Evolutionary conservation across 768 basidiomycete species (phyloP).

Genomic region (Auricularia auricula-judae): DNA sequence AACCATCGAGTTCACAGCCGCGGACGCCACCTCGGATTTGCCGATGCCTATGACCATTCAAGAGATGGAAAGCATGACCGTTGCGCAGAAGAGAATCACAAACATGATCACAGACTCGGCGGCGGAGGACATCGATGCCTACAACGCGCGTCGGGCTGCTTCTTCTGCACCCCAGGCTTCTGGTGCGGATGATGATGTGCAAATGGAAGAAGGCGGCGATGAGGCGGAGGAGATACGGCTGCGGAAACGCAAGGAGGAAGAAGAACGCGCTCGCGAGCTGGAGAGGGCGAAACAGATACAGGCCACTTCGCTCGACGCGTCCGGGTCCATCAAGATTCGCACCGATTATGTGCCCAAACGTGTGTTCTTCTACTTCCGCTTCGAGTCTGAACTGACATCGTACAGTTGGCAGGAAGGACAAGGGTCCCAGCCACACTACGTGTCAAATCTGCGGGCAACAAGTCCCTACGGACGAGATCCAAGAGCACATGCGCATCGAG

Average conservation of each 20-base stretch:
- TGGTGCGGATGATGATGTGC: conserved; percentile 50
- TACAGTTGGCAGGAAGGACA: conserved; percentile 56
- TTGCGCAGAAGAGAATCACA: conserved; percentile 96
- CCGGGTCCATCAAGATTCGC: conserved; percentile 84
- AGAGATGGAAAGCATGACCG: conserved; percentile 91
- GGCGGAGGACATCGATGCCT: conserved; percentile 74
- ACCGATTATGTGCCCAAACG: conserved; percentile 94
- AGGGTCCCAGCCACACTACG: conserved; percentile 54
- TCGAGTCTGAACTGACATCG: conserved; percentile 5
- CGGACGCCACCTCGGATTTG: conserved; percentile 81
- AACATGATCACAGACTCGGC: conserved; percentile 97
- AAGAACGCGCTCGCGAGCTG: conserved; percentile 57
- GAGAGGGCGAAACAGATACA: conserved; percentile 74
- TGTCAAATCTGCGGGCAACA: conserved; percentile 94
- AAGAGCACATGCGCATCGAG: conserved; percentile 98
- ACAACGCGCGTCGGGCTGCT: conserved; percentile 69
- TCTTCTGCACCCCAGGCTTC: conserved; percentile 63
- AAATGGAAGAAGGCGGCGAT: conserved; percentile 79
- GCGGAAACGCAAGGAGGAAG: conserved; percentile 56
- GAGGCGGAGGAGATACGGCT: conserved; percentile 55
- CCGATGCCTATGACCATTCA: conserved; percentile 95
- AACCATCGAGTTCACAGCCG: conserved; percentile 93
- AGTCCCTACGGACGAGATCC: conserved; percentile 88
- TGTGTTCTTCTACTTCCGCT: conserved; percentile 27
- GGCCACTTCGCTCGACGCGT: conserved; percentile 59